phyloP scores from a whole-genome alignment of 1,284 basidiomycete species.

The Melanopsichium pennsylvanicum region DNA sequence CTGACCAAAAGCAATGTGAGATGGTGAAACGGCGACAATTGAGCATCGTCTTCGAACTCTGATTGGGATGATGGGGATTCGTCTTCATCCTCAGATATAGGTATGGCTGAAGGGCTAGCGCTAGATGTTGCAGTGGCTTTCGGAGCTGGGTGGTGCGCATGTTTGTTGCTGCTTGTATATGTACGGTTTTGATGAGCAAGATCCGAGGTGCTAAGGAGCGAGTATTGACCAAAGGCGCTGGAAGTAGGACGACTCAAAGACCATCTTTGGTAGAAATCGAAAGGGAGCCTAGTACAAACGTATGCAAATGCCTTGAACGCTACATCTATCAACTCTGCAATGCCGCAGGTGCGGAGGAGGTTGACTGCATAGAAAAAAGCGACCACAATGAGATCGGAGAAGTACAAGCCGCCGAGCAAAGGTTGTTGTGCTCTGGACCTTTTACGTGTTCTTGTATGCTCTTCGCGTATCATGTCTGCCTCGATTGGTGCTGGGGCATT shows the following conservation, averaged over 20 bases:
- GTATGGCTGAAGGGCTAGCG: no score
- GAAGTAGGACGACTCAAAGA: conserved; percentile 36
- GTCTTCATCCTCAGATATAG: no score
- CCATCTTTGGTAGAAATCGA: conserved; percentile 51
- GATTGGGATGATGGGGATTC: conserved; percentile 11
- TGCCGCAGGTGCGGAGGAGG: conserved; percentile 52
- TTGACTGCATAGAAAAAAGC: conserved; percentile 56
- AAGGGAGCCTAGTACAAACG: conserved; percentile 34
- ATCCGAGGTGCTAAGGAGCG: conserved; percentile 1
- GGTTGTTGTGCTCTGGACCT: conserved; percentile 26
- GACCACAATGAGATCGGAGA: conserved; percentile 60
- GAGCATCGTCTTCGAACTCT: conserved; percentile 16
- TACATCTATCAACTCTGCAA: conserved; percentile 60
- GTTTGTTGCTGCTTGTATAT: background rate
- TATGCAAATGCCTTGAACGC: conserved; percentile 50
- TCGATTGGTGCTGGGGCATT: conserved; percentile 1
- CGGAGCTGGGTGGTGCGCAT: no score
- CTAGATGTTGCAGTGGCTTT: no score
- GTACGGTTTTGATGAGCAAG: background rate
- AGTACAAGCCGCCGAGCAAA: conserved; percentile 60
- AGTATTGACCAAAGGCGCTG: conserved; percentile 5
- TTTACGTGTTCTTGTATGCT: conserved; percentile 12
- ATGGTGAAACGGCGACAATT: conserved; percentile 60
- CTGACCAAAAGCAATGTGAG: conserved; percentile 53
- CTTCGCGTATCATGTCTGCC: background rate